Conservation (phyloP, 495 filamentous ascomycete genomes). For the Astrothelium macrocarpum region DNA sequence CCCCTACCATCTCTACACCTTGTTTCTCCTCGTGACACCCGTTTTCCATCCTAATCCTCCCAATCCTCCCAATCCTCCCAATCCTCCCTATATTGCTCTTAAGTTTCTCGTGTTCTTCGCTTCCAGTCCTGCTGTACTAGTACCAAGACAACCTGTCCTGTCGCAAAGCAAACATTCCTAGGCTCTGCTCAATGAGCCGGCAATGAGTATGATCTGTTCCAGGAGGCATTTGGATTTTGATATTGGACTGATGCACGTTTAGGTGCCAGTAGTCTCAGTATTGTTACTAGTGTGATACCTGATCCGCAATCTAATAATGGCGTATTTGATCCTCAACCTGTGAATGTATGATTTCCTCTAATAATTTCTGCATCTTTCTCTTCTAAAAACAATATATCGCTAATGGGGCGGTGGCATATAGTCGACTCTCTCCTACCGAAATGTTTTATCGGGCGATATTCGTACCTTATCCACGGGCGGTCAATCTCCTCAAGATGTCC, state of each 20-base stretch:
- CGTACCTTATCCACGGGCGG: constrained; percentile 60
- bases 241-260: background rate
- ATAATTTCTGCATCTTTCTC: background rate
- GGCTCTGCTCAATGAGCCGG: constrained; percentile 2
- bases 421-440: background rate
- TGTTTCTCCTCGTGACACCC: constrained; percentile 8
- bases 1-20: background rate
- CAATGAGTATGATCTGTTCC: background rate
- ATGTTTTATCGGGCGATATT: constrained; percentile 37
- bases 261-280: background rate
- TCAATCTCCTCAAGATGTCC: constrained; percentile 45
- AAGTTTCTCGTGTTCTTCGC: background rate
- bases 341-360: background rate
- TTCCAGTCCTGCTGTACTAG: no score
- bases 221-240: background rate
- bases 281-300: background rate
- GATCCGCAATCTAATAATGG: background rate
- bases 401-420: background rate
- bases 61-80: background rate
- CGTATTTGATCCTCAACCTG: background rate
- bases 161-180: background rate
- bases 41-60: background rate
- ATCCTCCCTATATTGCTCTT: background rate
- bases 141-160: background rate
- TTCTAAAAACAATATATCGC: background rate